Base-by-base conservation (phyloP, 148 eudicot species). In the Drosera capensis region DNA sequence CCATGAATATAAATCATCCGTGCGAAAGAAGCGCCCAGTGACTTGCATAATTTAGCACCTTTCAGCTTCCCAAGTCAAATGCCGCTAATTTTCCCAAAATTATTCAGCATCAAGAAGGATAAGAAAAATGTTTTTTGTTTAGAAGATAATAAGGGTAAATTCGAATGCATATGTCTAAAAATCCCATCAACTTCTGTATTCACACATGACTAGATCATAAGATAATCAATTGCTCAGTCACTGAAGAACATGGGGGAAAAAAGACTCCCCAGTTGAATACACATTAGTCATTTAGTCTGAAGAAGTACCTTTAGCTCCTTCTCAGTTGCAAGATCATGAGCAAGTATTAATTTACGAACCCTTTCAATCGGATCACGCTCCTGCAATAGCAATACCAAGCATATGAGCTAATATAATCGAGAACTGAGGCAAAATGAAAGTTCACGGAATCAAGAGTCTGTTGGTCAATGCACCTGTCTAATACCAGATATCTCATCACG, bases 351-450 rank as follows among this genome's bases (percentile, higher is more conserved):
- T 65, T 80, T 84, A 55, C 71, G 73, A 55, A 90, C 70, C 49
- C 97, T 78, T 66, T 90, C 97, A 66, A 84, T 58, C 34, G 95
- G 95, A 68, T 90, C 95, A 49, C 97, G 95, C 58, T 84, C 97
- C 95, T 88, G 74, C 18, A 43, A 44, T 17, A 19, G 46, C 34
- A 43, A n/a, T 3, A 29, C 28, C 13, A 7, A 47, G 45, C 13
- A 39, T 14, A n/a, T 14, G 17, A 17, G 43, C 43, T 13, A 4
- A 14, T 39, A 39, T 39, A 14, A n/a, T 7, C 31, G 14, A 38
- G 15, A 38, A 13, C 5, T 38, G 3, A 38, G n/a, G n/a, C n/a
- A n/a, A n/a, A n/a, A n/a, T n/a, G n/a, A n/a, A n/a, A n/a, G n/a
- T 38, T 13, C 42, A 3, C n/a, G 14, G 18, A 38, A 38, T 3